Conservation (phyloP, 768 basidiomycete species). For the Suillus luteus region DNA sequence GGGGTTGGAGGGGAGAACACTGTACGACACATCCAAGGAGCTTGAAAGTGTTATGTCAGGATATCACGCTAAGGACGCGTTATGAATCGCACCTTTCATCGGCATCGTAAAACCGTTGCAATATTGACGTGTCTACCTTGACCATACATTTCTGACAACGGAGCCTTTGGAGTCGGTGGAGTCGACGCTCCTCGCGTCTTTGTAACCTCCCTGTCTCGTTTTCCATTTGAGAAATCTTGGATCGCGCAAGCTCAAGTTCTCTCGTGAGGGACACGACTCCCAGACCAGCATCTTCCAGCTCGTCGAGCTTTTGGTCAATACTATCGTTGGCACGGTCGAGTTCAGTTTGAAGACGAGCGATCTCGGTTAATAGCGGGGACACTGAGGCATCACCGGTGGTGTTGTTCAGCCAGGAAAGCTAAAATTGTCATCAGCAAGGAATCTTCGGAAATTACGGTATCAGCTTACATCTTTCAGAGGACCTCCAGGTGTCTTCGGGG, state of each 20-base stretch:
- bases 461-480: constrained; percentile 72
- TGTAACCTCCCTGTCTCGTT: constrained; percentile 67
- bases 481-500: constrained; percentile 77
- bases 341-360: constrained; percentile 70
- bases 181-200: constrained; percentile 69
- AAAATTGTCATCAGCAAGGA: constrained; percentile 16
- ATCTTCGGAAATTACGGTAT: neutral
- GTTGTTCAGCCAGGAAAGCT: constrained; percentile 77
- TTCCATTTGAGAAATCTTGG: constrained; percentile 56
- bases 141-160: constrained; percentile 71
- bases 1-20: constrained; percentile 54
- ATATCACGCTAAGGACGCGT: neutral
- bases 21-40: constrained; percentile 51
- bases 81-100: constrained; percentile 61
- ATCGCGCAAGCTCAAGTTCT: constrained; percentile 71
- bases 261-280: constrained; percentile 71
- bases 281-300: constrained; percentile 78
- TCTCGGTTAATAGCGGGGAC: constrained; percentile 70
- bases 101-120: constrained; percentile 41
- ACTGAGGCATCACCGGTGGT: constrained; percentile 57
- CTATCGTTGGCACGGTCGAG: constrained; percentile 80
- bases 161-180: constrained; percentile 57
- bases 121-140: constrained; percentile 54
- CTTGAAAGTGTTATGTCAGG: constrained; percentile 36
- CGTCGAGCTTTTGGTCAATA: constrained; percentile 87